Conservation (phyloP, 805 yeast species). For the Candida odintsovae region DNA sequence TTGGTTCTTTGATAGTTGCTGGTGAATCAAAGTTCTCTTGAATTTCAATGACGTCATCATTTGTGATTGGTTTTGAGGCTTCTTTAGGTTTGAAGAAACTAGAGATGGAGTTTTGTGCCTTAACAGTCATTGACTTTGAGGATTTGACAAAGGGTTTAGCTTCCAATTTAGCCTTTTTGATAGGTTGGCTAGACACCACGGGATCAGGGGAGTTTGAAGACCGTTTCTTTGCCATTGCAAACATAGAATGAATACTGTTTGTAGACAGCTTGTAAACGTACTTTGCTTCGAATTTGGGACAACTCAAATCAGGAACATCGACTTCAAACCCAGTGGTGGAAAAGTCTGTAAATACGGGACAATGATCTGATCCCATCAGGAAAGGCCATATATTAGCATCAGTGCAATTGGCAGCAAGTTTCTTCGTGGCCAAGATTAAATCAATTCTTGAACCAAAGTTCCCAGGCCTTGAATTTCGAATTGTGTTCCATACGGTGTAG, state of each 20-base stretch:
- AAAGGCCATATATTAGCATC: conserved; percentile 57
- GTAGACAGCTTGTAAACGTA: conserved; percentile 36
- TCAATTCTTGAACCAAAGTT: conserved; percentile 91
- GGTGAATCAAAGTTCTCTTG: background rate
- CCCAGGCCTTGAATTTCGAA: conserved; percentile 66
- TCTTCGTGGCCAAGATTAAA: conserved; percentile 49
- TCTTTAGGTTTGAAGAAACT: conserved; percentile 11
- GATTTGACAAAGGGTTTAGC: background rate
- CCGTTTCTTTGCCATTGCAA: conserved; percentile 21
- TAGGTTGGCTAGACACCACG: background rate
- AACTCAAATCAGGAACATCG: background rate
- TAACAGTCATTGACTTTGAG: conserved; percentile 11
- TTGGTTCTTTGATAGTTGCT: background rate
- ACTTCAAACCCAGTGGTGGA: conserved; percentile 15
- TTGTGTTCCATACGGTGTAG: conserved; percentile 92
- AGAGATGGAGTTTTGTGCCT: conserved; percentile 7
- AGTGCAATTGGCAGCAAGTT: conserved; percentile 27
- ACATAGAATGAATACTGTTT: conserved; percentile 31
- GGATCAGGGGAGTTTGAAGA: conserved; percentile 1
- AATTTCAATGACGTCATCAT: background rate
- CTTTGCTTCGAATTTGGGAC: conserved; percentile 49
- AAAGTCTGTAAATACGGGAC: conserved; percentile 80
- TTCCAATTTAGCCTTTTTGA: background rate
- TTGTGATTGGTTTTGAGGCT: background rate
- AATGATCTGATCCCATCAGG: conserved; percentile 87